Conservation (phyloP, 129 eudicot species). For the Flaveria ramosissima region DNA sequence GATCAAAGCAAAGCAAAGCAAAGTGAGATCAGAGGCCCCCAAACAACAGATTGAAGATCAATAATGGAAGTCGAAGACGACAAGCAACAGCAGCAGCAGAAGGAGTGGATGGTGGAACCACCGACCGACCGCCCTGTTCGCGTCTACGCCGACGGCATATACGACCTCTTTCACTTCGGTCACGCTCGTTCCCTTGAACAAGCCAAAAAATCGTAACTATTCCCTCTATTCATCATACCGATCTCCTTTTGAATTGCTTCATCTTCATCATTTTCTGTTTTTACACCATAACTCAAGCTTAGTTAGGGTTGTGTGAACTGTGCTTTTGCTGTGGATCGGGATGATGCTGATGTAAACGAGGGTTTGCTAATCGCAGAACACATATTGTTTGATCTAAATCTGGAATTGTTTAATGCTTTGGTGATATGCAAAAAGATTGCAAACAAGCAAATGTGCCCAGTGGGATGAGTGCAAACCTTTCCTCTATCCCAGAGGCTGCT, state of each 20-base stretch:
- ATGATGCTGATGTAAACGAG: neutral
- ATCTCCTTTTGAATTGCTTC: neutral
- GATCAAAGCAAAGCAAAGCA: no score
- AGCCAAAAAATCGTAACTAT: constrained; percentile 44
- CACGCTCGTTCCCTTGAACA: constrained; percentile 58
- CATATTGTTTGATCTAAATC: no score
- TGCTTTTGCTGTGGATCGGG: constrained; percentile 7
- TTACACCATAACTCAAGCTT: no score
- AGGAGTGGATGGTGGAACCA: constrained; percentile 35
- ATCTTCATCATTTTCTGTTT: neutral
- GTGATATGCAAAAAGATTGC: no score
- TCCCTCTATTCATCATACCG: neutral
- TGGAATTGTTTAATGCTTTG: no score
- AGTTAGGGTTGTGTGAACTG: neutral
- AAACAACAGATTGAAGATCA: neutral
- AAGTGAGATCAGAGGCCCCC: no score
- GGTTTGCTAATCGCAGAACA: neutral
- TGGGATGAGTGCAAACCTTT: no score
- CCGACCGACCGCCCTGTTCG: constrained; percentile 51
- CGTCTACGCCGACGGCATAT: constrained; percentile 52
- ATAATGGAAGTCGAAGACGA: constrained; percentile 23
- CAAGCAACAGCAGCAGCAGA: constrained; percentile 10
- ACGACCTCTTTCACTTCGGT: constrained; percentile 53
- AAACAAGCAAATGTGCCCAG: no score
- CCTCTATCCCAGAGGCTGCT: no score